Evolutionary conservation across 352 stramenopile species (phyloP).

Genomic region (Globisporangium lucens): DNA sequence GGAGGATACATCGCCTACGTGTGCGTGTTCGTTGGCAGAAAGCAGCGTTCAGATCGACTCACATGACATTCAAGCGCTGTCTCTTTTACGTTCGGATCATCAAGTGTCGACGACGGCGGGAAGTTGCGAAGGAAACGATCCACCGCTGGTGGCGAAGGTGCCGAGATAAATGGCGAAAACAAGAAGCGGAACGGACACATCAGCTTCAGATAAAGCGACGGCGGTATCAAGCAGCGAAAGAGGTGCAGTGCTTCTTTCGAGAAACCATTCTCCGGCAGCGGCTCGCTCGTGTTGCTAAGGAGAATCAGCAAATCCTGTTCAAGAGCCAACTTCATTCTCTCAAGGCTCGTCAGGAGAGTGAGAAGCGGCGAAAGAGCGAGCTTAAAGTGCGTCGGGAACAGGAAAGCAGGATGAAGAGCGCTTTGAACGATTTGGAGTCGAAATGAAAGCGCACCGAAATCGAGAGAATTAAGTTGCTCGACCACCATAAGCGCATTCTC

Average conservation of each 20-base stretch:
- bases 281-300: conserved; percentile 29
- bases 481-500: conserved; percentile 28
- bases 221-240: conserved; percentile 23
- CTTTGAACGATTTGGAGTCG: conserved; percentile 34
- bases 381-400: conserved; percentile 30
- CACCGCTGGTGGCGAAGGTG: conserved; percentile 43
- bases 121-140: conserved; percentile 32
- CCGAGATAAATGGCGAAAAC: conserved; percentile 7
- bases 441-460: conserved; percentile 37
- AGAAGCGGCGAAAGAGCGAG: conserved; percentile 37
- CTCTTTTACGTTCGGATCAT: conserved; percentile 37
- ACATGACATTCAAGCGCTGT: conserved; percentile 44
- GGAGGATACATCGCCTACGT: conserved; percentile 17
- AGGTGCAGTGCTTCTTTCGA: conserved; percentile 42
- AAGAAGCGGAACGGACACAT: conserved; percentile 12
- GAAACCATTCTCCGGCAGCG: conserved; percentile 38
- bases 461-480: conserved; percentile 25
- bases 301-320: conserved; percentile 36
- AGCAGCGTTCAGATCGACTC: conserved; percentile 31
- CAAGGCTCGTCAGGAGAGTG: conserved; percentile 42
- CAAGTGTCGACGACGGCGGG: conserved; percentile 19
- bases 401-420: conserved; percentile 29
- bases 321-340: conserved; percentile 42
- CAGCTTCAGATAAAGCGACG: conserved; percentile 18
- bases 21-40: not conserved